phyloP scores from a whole-genome alignment of 768 basidiomycete species.

The Pholiota microspora region DNA sequence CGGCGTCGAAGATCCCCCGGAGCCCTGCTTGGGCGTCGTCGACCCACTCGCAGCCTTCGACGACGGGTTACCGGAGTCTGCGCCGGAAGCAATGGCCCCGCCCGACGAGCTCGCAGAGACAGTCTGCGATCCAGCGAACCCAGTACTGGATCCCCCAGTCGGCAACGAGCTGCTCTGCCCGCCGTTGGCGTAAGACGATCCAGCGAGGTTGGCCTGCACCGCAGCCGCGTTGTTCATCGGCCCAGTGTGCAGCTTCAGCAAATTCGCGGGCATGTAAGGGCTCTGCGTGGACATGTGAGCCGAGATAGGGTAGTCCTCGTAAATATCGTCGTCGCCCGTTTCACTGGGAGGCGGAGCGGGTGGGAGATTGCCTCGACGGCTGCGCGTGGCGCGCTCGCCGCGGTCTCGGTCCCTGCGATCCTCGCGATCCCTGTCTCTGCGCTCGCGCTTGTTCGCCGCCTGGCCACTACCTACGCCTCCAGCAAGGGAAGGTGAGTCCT shows the following conservation, averaged over 20 bases:
- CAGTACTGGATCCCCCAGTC: not conserved
- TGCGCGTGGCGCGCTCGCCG: conserved; percentile 27
- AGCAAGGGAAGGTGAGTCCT: conserved; percentile 13
- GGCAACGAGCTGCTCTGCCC: conserved; percentile 1
- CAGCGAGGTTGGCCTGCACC: not conserved
- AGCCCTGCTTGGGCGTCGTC: conserved; percentile 18
- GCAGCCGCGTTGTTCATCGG: not conserved
- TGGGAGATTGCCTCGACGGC: conserved; percentile 19
- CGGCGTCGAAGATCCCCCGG: conserved; percentile 18
- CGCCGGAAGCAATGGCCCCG: not conserved
- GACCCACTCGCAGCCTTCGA: conserved; percentile 5
- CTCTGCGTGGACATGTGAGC: not conserved
- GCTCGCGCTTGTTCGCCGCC: conserved; percentile 21
- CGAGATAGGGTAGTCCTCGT: not conserved
- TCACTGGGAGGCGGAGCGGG: conserved; percentile 11
- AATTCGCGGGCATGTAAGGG: not conserved
- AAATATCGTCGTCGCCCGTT: not conserved
- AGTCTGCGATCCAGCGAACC: not conserved
- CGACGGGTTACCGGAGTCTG: not conserved
- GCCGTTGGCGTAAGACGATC: not conserved
- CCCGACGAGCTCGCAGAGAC: conserved; percentile 2
- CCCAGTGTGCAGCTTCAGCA: not conserved
- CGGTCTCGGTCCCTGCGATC: conserved; percentile 15
- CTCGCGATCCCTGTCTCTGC: conserved; percentile 19
- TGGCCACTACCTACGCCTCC: conserved; percentile 25